Percentiles rank a stretch among this genome's conserved stretches.
These are phyloP conservation scores for Talaromyces thailandensis DNA, from an alignment of 495 filamentous ascomycete species.

Conservation along the genomic window DNA sequence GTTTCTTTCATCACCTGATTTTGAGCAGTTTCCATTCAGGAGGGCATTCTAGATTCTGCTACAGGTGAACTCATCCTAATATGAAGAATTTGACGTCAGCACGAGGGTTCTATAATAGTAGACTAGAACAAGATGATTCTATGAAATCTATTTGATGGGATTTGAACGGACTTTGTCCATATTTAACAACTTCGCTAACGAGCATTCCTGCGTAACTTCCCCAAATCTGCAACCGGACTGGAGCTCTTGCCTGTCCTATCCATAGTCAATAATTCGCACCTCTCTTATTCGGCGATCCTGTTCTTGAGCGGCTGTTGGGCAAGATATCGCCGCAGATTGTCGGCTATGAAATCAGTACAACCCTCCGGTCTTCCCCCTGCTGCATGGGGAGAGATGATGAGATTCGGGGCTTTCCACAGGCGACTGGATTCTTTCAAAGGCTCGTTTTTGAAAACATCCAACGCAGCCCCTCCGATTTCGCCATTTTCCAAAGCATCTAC, in stretches of 20 bases:
- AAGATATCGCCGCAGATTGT: conserved; percentile 43
- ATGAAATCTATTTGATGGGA: not conserved
- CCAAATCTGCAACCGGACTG: not conserved
- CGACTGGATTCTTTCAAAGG: conserved; percentile 35
- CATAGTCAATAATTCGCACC: not conserved
- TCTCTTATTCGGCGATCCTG: conserved; percentile 22
- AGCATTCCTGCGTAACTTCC: not conserved
- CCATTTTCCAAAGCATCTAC: conserved; percentile 51
- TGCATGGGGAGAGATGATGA: conserved; percentile 58
- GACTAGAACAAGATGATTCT: not conserved
- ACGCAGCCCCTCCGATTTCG: conserved; percentile 45
- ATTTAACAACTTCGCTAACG: not conserved
- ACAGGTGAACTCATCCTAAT: no score
- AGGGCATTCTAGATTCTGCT: no score
- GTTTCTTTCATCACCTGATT: no score
- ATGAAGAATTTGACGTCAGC: no score
- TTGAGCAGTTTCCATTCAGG: no score
- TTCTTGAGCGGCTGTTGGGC: conserved; percentile 46
- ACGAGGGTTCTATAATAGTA: not conserved
- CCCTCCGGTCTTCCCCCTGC: conserved; percentile 55
- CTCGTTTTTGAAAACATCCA: conserved; percentile 60
- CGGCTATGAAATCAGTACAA: conserved; percentile 40
- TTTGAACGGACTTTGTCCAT: not conserved
- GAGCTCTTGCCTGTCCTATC: not conserved
- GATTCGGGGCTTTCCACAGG: conserved; percentile 39